These are phyloP conservation scores for Solanum dulcamara DNA, from an alignment of 257 asterid species.

Conservation along the genomic window DNA sequence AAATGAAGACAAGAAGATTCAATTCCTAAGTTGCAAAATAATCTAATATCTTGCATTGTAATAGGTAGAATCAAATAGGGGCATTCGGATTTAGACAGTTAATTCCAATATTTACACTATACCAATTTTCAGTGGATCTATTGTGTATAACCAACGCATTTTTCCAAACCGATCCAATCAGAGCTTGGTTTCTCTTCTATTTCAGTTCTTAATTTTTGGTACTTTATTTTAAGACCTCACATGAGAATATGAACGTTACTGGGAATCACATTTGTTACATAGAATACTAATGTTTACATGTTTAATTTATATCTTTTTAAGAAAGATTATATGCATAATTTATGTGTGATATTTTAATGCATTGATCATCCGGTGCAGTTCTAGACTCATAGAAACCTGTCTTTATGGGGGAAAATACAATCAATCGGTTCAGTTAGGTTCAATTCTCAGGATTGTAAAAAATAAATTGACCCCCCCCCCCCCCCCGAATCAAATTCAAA, in stretches of 20 bases:
- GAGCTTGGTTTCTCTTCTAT: neutral
- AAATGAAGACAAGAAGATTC: neutral
- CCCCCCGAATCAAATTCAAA: neutral
- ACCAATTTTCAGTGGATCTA: neutral
- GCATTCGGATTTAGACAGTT: neutral
- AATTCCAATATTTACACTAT: neutral
- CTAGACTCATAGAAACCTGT: neutral
- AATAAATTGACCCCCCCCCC: too few relatives aligned
- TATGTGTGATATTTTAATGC: neutral
- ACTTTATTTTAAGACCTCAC: neutral
- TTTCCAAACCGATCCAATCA: neutral
- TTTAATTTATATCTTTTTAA: neutral
- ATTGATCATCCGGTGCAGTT: neutral
- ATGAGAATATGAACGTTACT: neutral
- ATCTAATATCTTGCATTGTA: neutral
- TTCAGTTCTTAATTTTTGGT: neutral
- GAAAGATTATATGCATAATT: neutral
- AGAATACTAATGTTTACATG: neutral
- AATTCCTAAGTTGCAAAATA: neutral
- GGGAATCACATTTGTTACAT: neutral
- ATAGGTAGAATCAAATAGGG: neutral
- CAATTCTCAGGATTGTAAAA: neutral
- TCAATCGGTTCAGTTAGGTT: neutral
- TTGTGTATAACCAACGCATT: neutral
- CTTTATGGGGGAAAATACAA: neutral